Base-by-base conservation (phyloP, 2,329 filamentous ascomycete species). In the Stemphylium beticola region DNA sequence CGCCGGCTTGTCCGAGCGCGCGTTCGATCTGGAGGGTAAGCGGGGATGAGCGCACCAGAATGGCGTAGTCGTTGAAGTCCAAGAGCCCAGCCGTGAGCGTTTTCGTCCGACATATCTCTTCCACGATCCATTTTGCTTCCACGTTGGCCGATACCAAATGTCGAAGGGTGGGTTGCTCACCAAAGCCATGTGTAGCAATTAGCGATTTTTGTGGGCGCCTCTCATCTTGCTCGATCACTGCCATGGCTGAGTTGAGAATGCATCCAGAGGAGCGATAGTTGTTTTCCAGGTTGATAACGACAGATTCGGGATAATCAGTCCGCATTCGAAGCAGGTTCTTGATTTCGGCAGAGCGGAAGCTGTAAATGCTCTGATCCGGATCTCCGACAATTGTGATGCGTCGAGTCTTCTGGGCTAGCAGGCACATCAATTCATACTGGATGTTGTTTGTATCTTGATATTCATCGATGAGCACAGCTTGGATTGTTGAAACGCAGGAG, bases 391-490 rank as follows among this genome's bases (percentile, higher is more conserved):
- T 91, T 0, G 93, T 98, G 63, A 98, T 93, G n/a, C 87, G 84
- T 51, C 85, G 84, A 38, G 83, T 82, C 18, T 81, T 78, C 56
- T 91, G 86, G 1, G 93, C 91, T 66, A 99, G 88, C 0, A 96
- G 82, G 59, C 85, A 88, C 92, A 97, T 97, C 37, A 99, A 79
- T 64, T 97, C 92, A 68, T 96, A 98, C 74, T 99, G 93, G 4
- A 97, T 88, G 17, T 91, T 85, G 71, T 98, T 99, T 7, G 93
- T 98, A 76, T 99, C 93, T 76, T 99, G 93, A 60, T 97, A 99
- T 71, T 99, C 93, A 72, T 99, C 93, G 58, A 99, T 96, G 40
- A 99, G 82, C 6, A 98, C 92, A 0, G 91, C 86, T 74, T 97
- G 87, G 15, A 99, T 87, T 64, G 96, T 97, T 12, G 88, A 88